Base-by-base conservation (phyloP, 139 green algal genomes). In the Deuterostichococcus epilithicus region DNA sequence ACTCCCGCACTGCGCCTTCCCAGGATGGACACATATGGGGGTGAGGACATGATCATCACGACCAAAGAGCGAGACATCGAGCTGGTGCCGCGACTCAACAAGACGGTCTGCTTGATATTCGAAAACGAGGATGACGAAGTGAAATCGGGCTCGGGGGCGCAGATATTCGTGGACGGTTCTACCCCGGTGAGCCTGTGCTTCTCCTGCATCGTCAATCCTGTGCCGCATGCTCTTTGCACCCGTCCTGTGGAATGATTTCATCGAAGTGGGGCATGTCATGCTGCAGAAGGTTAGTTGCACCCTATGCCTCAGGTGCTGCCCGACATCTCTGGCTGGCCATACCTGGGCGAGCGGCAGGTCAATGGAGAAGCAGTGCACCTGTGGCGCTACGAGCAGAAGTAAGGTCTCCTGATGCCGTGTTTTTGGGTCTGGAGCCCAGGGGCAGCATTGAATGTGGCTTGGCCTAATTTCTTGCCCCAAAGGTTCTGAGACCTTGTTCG, bases 21-120 rank as follows among this genome's bases (percentile, higher is more conserved):
- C 5, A 60, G 78, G 28, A 82, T 79, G 67, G 78, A 82, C 52
- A 82, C 72, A 10, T 82, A 78, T 34, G 66, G 65, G 25, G 60
- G 73, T 15, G 52, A 33, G 23, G 78, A 82, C 34, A 37, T 71
- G 1, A 73, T 82, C 5, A 78, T 82, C 42, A 75, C 59, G n/a
- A 72, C 72, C 10, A 78, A 78, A 72, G 72, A 72, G 44, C 35
- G 69, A 10, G 69, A 63, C 18, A 28, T 63, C 52, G 52, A 63
- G 52, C 52, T 63, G 52, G 52, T 63, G 52, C 52, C 52, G 52
- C 52, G 52, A 3, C 3, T 63, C 18, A 28, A 63, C 20, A 28
- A 63, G 18, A 63, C 52, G 3, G 20, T 63, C 10, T 63, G 52
- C 52, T 20, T 63, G 13, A 63, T 63, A 13, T 63, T 63, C 18